phyloP scores from a whole-genome alignment of 164 flowering plant species.

The Dillenia turbinata region DNA sequence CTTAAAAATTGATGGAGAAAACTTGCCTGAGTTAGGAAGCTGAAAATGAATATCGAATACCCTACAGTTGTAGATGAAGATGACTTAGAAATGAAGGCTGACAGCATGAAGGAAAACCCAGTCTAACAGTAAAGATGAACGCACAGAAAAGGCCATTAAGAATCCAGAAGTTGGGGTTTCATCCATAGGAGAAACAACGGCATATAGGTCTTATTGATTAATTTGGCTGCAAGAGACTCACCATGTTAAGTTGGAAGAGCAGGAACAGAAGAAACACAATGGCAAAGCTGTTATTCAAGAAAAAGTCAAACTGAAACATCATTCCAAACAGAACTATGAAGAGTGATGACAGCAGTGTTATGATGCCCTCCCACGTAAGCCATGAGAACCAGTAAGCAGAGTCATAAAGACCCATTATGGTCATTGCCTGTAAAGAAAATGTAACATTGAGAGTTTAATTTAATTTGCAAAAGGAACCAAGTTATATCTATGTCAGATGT shows the following conservation, averaged over 20 bases:
- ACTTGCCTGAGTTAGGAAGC: slow-evolving; percentile 78
- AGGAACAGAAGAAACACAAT: slow-evolving; percentile 78
- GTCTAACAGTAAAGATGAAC: slow-evolving; percentile 35
- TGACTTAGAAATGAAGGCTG: slow-evolving; percentile 82
- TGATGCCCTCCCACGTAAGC: slow-evolving; percentile 83
- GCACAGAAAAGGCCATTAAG: not conserved
- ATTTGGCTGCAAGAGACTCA: slow-evolving; percentile 19
- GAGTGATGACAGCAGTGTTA: slow-evolving; percentile 62
- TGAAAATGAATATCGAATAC: slow-evolving; percentile 73
- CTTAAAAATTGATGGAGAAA: not conserved
- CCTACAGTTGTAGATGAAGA: slow-evolving; percentile 82
- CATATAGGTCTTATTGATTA: not conserved
- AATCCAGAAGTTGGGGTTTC: not conserved
- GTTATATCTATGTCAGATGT: no score
- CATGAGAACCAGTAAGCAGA: slow-evolving; percentile 96
- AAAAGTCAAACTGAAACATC: slow-evolving; percentile 91
- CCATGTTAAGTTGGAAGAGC: slow-evolving; percentile 95
- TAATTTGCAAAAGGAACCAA: not conserved
- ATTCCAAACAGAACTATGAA: slow-evolving; percentile 81
- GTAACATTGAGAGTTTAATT: not conserved
- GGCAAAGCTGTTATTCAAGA: slow-evolving; percentile 76
- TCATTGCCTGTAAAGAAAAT: slow-evolving; percentile 67
- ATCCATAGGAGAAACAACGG: not conserved
- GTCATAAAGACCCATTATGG: slow-evolving; percentile 93
- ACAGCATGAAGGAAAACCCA: slow-evolving; percentile 82